Base-by-base conservation (phyloP, 768 basidiomycete species). In the Russula virescens region DNA sequence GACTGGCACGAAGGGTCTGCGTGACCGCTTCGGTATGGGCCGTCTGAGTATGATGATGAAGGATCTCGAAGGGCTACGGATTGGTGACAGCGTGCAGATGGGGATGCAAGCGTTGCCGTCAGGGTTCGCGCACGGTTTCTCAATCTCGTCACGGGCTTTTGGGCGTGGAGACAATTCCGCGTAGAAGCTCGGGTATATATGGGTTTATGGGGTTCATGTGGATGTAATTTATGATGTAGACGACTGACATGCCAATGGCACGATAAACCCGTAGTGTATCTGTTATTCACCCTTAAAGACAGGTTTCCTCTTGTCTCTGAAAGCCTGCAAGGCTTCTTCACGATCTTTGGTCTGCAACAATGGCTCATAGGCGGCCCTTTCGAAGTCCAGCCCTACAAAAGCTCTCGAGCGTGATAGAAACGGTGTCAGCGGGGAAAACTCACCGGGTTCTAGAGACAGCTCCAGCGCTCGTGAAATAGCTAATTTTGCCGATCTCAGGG, bases 11-110 rank as follows among this genome's bases (percentile, higher is more conserved):
- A 75, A 84, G 62, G 83, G 79, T 62, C 79, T 86, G 68, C 83
- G 84, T 51, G 81, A 83, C 60, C 75, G 81, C 46, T 75, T 83
- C 54, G 81, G 79, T 31, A 87, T 91, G 72, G 86, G 85, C 5
- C 78, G 89, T 31, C 71, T 93, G 67, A 91, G 89, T 69, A 78
- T 84, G 66, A 89, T 92, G 85, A 92, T 94, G 89, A 89, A 89
- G 74, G 91, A 94, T 51, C 72, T 94, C 65, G 91, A 93, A 73
- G 80, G 81, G 2, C 70, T 91, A 68, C 84, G 83, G 66, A 63
- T 77, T 3, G 74, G 79, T 46, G 87, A 89, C 54, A 81, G 83
- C 23, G 72, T 80, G 53, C 60, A 61, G n/a, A 78, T 81, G 71
- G 79, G 78, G 18, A 83, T 86, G 72, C 83, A 84, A 8, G 77